Conservation (phyloP, 208 protist genomes). For the Novymonas esmeraldas region DNA sequence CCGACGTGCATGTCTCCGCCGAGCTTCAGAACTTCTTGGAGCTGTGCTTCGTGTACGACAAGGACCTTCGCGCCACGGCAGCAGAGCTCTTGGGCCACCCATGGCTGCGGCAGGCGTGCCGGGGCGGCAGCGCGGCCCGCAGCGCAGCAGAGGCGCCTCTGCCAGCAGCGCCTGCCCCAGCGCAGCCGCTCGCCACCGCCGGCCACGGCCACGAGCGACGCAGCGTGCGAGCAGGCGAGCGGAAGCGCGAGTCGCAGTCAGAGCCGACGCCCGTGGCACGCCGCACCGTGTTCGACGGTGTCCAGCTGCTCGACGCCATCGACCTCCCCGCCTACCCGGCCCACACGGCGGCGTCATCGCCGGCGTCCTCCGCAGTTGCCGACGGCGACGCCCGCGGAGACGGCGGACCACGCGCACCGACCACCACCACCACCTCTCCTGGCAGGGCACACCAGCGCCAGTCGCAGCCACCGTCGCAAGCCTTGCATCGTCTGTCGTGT, state of each 20-base stretch:
- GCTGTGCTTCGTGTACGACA: constrained; percentile 80
- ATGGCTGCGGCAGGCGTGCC: constrained; percentile 42
- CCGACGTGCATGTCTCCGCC: constrained; percentile 35
- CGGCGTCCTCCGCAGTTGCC: not conserved
- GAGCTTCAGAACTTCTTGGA: constrained; percentile 67
- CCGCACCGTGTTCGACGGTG: constrained; percentile 32
- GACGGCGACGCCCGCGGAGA: constrained; percentile 4
- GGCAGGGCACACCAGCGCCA: too few relatives aligned
- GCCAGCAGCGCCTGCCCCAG: not conserved
- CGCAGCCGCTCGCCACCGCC: not conserved
- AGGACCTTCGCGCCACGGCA: constrained; percentile 58
- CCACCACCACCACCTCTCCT: not conserved
- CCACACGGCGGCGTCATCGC: not conserved
- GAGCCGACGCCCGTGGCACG: not conserved
- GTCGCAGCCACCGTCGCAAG: not conserved
- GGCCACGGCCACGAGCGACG: not conserved
- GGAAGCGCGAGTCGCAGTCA: constrained; percentile 1
- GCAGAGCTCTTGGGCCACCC: constrained; percentile 65
- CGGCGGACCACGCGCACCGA: not conserved
- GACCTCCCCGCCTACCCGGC: constrained; percentile 28
- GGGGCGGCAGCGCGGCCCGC: not conserved
- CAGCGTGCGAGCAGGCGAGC: not conserved
- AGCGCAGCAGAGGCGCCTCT: too few relatives aligned
- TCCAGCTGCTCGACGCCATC: constrained; percentile 28
- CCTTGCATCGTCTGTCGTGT: constrained; percentile 12